These are phyloP conservation scores for Ogataea zsoltii DNA, from an alignment of 805 yeast species.

Conservation along the genomic window DNA sequence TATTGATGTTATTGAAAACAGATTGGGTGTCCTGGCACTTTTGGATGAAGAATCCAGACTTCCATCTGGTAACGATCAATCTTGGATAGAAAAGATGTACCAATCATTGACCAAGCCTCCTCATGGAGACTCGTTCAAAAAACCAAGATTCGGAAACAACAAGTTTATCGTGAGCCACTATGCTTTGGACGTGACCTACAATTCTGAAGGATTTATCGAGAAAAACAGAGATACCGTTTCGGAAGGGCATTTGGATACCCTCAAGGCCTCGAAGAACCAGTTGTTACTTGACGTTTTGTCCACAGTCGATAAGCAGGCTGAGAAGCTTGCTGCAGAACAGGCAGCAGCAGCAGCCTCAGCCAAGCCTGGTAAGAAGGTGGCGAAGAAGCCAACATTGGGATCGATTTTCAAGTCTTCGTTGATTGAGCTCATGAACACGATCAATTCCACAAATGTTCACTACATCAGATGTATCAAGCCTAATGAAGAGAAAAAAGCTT, in stretches of 20 bases:
- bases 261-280: conserved; percentile 66
- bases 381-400: conserved; percentile 89
- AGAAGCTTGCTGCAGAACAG: conserved; percentile 38
- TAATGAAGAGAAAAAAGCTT: conserved; percentile 88
- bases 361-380: conserved; percentile 39
- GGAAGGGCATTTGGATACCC: conserved; percentile 88
- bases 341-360: conserved; percentile 35
- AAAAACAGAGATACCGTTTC: conserved; percentile 97
- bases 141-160: conserved; percentile 91
- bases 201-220: conserved; percentile 92
- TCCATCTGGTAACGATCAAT: conserved; percentile 90
- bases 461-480: conserved; percentile 98
- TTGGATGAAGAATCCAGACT: conserved; percentile 94
- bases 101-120: conserved; percentile 81
- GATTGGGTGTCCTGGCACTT: conserved; percentile 81
- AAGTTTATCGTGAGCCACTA: conserved; percentile 90
- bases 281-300: conserved; percentile 65
- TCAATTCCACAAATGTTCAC: conserved; percentile 92
- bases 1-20: conserved; percentile 86
- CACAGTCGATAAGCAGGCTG: conserved; percentile 60
- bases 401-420: conserved; percentile 90
- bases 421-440: conserved; percentile 90
- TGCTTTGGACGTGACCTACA: conserved; percentile 92
- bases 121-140: conserved; percentile 74
- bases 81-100: conserved; percentile 89